Evolutionary conservation across 2,329 filamentous ascomycete genomes (phyloP), one percentile per base, ranked within the genome.

Genomic region (Samsoniella hepiali): DNA sequence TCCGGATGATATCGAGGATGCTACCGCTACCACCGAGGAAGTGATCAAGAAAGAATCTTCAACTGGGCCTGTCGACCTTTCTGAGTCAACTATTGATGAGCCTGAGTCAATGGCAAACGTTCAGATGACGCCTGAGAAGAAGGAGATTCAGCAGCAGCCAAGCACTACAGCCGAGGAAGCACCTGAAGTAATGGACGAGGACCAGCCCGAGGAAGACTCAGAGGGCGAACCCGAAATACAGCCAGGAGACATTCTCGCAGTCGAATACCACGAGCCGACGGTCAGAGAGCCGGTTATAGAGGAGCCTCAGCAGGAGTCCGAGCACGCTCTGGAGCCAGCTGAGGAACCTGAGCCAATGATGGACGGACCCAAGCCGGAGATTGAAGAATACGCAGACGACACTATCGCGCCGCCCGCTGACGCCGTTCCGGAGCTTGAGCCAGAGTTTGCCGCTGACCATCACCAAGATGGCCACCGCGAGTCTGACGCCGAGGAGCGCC

Each of bases 171-270:
- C 4, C 5, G 44, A 50, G 15, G 50, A 55, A n/a, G 42, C 3
- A 22, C 29, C 50, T 10, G 42, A 40, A 42, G 50, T 40, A 3
- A 54, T 57, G 53, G 51, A 62, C 10, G 42, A 62, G 42, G 44
- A 57, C 34, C 42, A 42, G 34, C 22, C 32, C 1, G 69, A 75
- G 72, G 74, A 73, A 72, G 61, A 73, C 63, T 71, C 77, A 69
- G 69, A 77, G 68, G 68, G 79, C 72, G 63, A 73, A 67, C 22
- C 68, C 69, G 34, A 71, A 68, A 58, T 65, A 69, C 27, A 71
- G 69, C 55, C 67, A 69, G 45, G 59, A 64, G 15, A 49, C 17
- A 49, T 62, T 27, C 49, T 55, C n/a, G n/a, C 58, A n/a, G 50
- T 36, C 5, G 58, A 47, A 47, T 47, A 45, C 50, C 50, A 54